Evolutionary conservation across 148 eudicot genomes (phyloP), one percentile per base, ranked within the genome.

Genomic region (Rhododendron vialii): DNA sequence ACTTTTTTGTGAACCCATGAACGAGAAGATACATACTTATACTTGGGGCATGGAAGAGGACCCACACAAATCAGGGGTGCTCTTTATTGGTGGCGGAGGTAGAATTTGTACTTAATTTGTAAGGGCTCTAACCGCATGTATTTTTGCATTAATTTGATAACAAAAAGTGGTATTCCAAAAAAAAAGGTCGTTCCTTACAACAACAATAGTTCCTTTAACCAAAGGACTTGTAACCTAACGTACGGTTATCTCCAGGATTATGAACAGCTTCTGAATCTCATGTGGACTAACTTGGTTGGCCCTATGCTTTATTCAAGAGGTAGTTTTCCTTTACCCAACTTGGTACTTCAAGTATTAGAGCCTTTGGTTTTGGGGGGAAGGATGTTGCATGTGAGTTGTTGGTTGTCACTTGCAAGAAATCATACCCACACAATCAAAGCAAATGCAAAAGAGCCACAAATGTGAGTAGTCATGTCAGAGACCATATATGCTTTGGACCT

Each of bases 321-420:
- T 38, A 55, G 36, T 3, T 76, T 51, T 14, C 53, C 82, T 75
- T 84, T 75, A 84, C 81, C 77, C 82, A 84, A 67, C 38, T 84
- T 55, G 86, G 80, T 24, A 51, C 7, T 50, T 50, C 20, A 10
- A 50, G 47, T 26, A 7, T 71, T 69, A 20, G 22, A 24, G 78
- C 63, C 85, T 24, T 67, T 65, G n/a, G 17, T 26, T 26, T 14
- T 67, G 41, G 17, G 57, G 53, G 36, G n/a, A 45, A 41, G 38
- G 11, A 59, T 38, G 7, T 13, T 80, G 57, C 57, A 53, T 53
- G n/a, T 80, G 36, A 50, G 30, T 48, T 69, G 85, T 83, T 47
- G 78, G 43, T 48, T 83, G 20, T 63, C 50, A 71, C 79, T 83
- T 83, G 79, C 61, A 71, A 69, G 79, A 71, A 83, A 83, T 67